Evolutionary conservation across 2,329 filamentous ascomycete genomes (phyloP), one percentile per base, ranked within the genome.

Genomic region (Fusarium anthophilum): DNA sequence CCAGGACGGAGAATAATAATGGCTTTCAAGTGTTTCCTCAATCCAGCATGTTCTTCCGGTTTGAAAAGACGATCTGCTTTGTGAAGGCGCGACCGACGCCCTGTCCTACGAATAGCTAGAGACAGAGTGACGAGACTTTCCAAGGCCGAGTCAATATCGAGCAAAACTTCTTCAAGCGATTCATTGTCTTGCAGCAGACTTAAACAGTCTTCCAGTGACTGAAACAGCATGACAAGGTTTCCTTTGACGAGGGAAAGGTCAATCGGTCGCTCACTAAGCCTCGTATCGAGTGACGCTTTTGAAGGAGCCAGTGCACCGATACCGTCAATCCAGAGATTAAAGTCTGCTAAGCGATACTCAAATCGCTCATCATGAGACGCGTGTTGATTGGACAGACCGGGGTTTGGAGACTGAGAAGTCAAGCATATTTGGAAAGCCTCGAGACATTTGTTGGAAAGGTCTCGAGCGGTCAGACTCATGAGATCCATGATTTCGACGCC

Each of bases 171-270:
- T 3, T 37, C n/a, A 0, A 48, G 37, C 0, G 26, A 2, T 8
- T 2, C 8, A 5, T 24, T 8, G 0, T 1, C 2, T 3, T n/a
- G 1, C 2, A 55, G 53, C 0, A 38, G 13, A 11, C 6, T 2
- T 9, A n/a, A 9, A 26, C 37, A 60, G 20, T 53, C 45, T 0
- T 53, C 45, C 0, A 53, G 0, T 0, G 37, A 35, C 11, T 60
- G 45, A 11, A 32, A 24, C 5, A 60, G 4, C 26, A 60, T 60
- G 3, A 60, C 24, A 11, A 60, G 57, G 15, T 53, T 60, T 18
- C 35, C 37, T 10, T 53, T 60, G 0, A 60, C 45, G 0, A 60
- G 12, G 0, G 45, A 41, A 15, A 53, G 37, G 17, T 60, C 57
- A 5, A 53, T 53, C 1, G 15, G 28, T 6, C 57, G 26, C 5